A percentile compares a stretch with the other conserved stretches of the same genome.
These are phyloP conservation scores for Sorghum bicolor DNA, from an alignment of 176 grass and related monocot genomes.

Conservation along the genomic window Sorghum_bicolor_NCBIv3 NC_012874.2:732001-732500, in stretches of 20 bases:
- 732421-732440: constrained; percentile 15
- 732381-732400: not conserved
- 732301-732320: too few species aligned
- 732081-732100: not conserved
- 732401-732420: constrained; percentile 37
- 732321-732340: too few species aligned
- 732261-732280: too few species aligned
- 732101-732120: not conserved
- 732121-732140: not conserved
- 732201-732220: constrained; percentile 40
- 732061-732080: not conserved
- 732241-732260: too few species aligned
- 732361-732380: too few species aligned
- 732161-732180: not conserved
- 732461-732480: too few species aligned
- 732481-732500: constrained; percentile 39
- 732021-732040: not conserved
- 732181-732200: constrained; percentile 22
- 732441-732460: too few species aligned
- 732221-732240: too few species aligned
- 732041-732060: too few species aligned
- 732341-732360: too few species aligned
- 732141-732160: not conserved
- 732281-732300: too few species aligned
- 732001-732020: too few species aligned